phyloP scores from a whole-genome alignment of 148 eudicot species.

The Polygonum aviculare region DNA sequence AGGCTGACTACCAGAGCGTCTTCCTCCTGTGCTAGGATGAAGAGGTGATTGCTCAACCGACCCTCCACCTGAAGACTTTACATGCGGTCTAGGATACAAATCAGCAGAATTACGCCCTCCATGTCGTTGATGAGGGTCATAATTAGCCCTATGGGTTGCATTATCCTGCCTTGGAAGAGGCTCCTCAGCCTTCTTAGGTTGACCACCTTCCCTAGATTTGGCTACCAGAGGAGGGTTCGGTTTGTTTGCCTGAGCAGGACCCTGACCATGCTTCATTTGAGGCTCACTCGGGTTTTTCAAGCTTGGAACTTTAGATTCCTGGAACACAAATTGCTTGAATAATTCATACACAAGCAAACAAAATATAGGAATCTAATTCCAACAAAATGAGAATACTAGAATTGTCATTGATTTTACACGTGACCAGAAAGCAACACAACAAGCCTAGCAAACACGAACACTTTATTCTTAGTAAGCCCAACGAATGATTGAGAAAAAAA shows the following conservation, averaged over 20 bases:
- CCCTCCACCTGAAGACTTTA: not conserved
- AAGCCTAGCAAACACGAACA: not conserved
- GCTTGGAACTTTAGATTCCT: not conserved
- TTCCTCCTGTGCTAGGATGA: constrained; percentile 5
- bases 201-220: constrained; percentile 1
- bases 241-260: not conserved
- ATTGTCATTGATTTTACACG: not conserved
- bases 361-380: too few relatives aligned
- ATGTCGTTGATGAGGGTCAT: constrained; percentile 4
- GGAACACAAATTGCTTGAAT: not conserved
- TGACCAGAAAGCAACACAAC: not conserved
- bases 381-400: not conserved
- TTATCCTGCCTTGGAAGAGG: not conserved
- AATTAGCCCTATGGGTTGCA: not conserved
- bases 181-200: not conserved
- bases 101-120: constrained; percentile 5
- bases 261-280: not conserved
- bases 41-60: constrained; percentile 1
- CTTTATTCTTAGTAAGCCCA: not conserved
- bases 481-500: not conserved
- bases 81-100: not conserved
- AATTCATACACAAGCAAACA: too few relatives aligned
- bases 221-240: not conserved
- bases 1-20: constrained; percentile 5
- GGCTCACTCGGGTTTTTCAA: not conserved